phyloP scores from a whole-genome alignment of 169 alveolate species.

The Eimeria sp. region DNA sequence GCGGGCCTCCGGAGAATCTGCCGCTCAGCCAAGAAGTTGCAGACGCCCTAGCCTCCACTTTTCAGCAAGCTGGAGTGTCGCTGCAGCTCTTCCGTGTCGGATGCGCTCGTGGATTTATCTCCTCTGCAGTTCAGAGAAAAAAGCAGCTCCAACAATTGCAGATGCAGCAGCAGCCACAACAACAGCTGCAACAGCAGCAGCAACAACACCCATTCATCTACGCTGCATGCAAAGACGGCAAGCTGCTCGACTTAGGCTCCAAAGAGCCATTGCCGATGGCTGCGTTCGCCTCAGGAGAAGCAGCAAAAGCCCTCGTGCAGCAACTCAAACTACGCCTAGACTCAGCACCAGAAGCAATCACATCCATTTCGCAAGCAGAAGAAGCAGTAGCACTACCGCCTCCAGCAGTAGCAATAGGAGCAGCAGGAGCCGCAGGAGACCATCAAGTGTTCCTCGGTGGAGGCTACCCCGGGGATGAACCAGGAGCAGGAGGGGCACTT shows the following conservation, averaged over 20 bases:
- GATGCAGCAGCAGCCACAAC: slow-evolving; percentile 29
- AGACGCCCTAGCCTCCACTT: slow-evolving; percentile 46
- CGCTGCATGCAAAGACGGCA: slow-evolving; percentile 63
- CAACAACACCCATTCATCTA: slow-evolving; percentile 56
- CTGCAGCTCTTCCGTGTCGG: slow-evolving; percentile 65
- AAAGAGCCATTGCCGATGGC: slow-evolving; percentile 52
- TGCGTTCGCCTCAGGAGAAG: slow-evolving; percentile 66
- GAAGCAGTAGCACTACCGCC: neutral
- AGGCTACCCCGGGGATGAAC: neutral
- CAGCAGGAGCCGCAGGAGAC: neutral
- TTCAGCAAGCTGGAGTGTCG: slow-evolving; percentile 62
- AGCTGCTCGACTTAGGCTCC: slow-evolving; percentile 44
- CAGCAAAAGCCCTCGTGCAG: slow-evolving; percentile 60
- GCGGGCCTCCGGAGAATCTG: slow-evolving; percentile 32
- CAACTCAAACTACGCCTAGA: slow-evolving; percentile 57
- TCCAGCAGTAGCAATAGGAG: neutral
- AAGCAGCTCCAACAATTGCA: slow-evolving; percentile 24
- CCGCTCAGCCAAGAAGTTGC: slow-evolving; percentile 49
- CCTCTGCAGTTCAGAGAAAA: slow-evolving; percentile 16
- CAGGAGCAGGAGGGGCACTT: neutral
- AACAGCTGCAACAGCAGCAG: slow-evolving; percentile 12
- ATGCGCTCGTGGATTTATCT: slow-evolving; percentile 70
- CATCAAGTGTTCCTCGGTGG: slow-evolving; percentile 8
- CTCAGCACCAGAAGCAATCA: slow-evolving; percentile 33
- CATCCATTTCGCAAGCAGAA: neutral